Base-by-base conservation (phyloP, 768 basidiomycete species). In the Mycena filopes region DNA sequence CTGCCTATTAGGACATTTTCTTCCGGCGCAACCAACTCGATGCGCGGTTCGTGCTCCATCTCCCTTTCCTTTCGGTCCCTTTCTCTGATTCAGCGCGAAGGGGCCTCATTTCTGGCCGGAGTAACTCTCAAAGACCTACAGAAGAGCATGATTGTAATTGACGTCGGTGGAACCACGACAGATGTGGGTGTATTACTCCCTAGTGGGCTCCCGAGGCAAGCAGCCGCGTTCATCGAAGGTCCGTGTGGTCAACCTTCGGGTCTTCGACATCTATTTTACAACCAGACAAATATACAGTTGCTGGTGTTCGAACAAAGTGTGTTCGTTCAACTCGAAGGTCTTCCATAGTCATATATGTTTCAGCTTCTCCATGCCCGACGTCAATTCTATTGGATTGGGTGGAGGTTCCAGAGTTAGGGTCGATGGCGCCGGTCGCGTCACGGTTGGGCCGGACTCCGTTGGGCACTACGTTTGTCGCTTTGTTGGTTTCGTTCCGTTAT, bases 81-180 rank as follows among this genome's bases (percentile, higher is more conserved):
- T 55, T 23, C 48, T 23, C 48, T 47, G 31, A 65, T 7, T 28
- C 8, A 12, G 38, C 23, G 9, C 21, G 5, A 55, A 53, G 89
- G 89, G 11, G 89, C 88, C 7, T 85, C 84, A 5, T 89, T 85
- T 72, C 78, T 90, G 7, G 83, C 88, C 1, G 82, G 75, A 10
- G 65, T 77, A 9, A 75, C 76, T 58, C 62, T 70, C 21, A 73
- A 49, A 50, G 55, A 59, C 12, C 43, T 55, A 11, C 70, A 69
- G 18, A 74, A 74, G 51, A 76, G 74, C 40, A 79, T 82, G 43
- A 76, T 88, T 53, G 89, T 90, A 0, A 80, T 87, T 56, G 89
- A 90, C 72, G 79, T 89, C 60, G 89, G 89, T 49, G 89, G 88
- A 0, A 90, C 89, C 0, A 88, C 88, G 18, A 86, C 87, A 1